Conservation (phyloP, 257 asterid species). For the Linderniella brevidens region DNA sequence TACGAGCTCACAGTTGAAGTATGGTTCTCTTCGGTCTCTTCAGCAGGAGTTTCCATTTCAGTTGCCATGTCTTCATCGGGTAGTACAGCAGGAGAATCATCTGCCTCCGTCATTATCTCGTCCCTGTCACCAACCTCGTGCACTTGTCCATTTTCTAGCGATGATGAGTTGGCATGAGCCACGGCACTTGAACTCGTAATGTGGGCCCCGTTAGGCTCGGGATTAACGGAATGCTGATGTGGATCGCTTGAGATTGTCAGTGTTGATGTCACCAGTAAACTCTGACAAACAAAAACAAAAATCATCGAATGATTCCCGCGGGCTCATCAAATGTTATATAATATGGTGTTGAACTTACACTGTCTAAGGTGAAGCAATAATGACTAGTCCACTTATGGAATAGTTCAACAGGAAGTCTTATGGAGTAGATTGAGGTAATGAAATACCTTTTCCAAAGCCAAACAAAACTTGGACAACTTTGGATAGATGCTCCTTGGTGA, state of each 20-base stretch:
- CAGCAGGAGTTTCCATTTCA: no score
- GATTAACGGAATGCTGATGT: background rate
- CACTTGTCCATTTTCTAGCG: background rate
- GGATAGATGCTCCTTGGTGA: slow-evolving; percentile 73
- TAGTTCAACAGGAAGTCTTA: background rate
- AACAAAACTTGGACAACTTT: slow-evolving; percentile 59
- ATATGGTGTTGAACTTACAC: background rate
- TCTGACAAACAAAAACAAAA: slow-evolving; percentile 1
- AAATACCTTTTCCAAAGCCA: slow-evolving; percentile 92
- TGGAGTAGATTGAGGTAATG: no score
- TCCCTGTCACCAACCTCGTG: background rate
- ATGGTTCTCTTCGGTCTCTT: no score
- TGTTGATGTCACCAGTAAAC: slow-evolving; percentile 4
- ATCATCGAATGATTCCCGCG: background rate
- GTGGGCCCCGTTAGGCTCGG: background rate
- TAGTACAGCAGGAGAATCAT: no score
- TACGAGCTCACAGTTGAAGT: no score
- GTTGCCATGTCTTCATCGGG: no score
- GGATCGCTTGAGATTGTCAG: slow-evolving; percentile 1
- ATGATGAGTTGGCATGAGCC: background rate
- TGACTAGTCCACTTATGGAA: background rate
- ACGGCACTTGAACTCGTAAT: background rate
- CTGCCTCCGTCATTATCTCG: slow-evolving; percentile 3
- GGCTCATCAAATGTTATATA: no score
- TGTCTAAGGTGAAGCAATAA: background rate